phyloP scores from a whole-genome alignment of 345 rosid genomes.

The Barbarea vulgaris region DNA sequence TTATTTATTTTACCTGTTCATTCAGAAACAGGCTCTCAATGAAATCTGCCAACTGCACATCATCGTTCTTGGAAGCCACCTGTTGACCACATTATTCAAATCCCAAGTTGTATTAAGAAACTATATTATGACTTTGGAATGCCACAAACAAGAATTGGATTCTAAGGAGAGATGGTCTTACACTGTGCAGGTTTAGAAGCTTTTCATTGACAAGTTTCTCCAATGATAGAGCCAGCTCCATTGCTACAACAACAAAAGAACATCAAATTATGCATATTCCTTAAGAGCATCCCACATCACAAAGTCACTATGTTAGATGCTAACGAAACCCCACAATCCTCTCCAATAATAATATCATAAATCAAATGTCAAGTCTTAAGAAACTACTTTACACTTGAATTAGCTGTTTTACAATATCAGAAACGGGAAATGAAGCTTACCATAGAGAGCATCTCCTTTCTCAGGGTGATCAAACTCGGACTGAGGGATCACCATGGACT shows the following conservation, averaged over 20 bases:
- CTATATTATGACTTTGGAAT: slow-evolving; percentile 8
- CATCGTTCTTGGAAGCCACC: slow-evolving; percentile 71
- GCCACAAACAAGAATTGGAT: not conserved
- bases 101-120: slow-evolving; percentile 3
- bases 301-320: no score
- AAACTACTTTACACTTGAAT: not conserved
- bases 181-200: slow-evolving; percentile 70
- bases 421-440: slow-evolving; percentile 45
- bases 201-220: slow-evolving; percentile 91
- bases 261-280: not conserved
- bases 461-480: slow-evolving; percentile 83
- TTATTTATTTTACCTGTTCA: slow-evolving; percentile 82
- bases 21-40: slow-evolving; percentile 63
- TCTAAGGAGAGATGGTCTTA: slow-evolving; percentile 39
- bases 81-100: slow-evolving; percentile 41
- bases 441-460: slow-evolving; percentile 93
- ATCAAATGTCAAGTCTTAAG: not conserved
- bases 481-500: slow-evolving; percentile 65
- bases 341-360: not conserved
- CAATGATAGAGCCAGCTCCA: slow-evolving; percentile 85
- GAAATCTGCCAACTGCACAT: slow-evolving; percentile 78
- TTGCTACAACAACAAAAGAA: slow-evolving; percentile 54
- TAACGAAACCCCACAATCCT: not conserved
- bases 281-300: no score
- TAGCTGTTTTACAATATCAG: not conserved